Base-by-base conservation (phyloP, 352 stramenopile genomes). In the Lagenidium giganteum region DNA sequence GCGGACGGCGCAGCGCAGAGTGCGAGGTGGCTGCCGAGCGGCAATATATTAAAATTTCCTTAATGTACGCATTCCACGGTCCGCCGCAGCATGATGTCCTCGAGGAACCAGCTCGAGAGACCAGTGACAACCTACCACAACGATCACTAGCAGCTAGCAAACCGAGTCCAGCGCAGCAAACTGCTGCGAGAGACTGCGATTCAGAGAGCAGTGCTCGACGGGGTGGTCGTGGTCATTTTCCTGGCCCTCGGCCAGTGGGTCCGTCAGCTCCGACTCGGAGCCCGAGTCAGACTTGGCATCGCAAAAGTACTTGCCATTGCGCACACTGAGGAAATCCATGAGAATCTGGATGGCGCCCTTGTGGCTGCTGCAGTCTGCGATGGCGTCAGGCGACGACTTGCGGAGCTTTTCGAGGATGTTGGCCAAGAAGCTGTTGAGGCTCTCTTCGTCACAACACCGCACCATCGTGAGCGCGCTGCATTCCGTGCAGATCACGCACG, bases 251-350 rank as follows among this genome's bases (percentile, higher is more conserved):
- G 47, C 45, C n/a, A n/a, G n/a, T n/a, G n/a, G n/a, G n/a, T n/a
- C n/a, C n/a, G n/a, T n/a, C n/a, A n/a, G n/a, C 0, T 43, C 42
- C 23, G 54, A 39, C 22, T 71, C 59, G 14, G 24, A 16, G 11
- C 41, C 31, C 4, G 23, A 23, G 31, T 49, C 36, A 24, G 55
- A 41, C 35, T 55, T 45, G 8, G 63, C 60, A 36, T 78, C 62
- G 34, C 73, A 87, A 46, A 92, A 89, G 62, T 85, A 88, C 52
- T 71, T 73, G 62, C 74, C 67, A 39, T 85, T 45, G 59, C 73
- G 74, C 53, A 92, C 67, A 35, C 77, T 76, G n/a, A 92, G 54
- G 30, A 92, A 92, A 25, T 89, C 73, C 65, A 85, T 92, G 42
- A 92, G 65, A 46, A 92, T 87, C 48, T 83, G 72, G 49, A 92